A percentile compares a stretch with the other conserved stretches of the same genome.
These are phyloP conservation scores for Blastobotrys chiropterorum DNA, from an alignment of 805 yeast species.

Conservation along the genomic window DNA sequence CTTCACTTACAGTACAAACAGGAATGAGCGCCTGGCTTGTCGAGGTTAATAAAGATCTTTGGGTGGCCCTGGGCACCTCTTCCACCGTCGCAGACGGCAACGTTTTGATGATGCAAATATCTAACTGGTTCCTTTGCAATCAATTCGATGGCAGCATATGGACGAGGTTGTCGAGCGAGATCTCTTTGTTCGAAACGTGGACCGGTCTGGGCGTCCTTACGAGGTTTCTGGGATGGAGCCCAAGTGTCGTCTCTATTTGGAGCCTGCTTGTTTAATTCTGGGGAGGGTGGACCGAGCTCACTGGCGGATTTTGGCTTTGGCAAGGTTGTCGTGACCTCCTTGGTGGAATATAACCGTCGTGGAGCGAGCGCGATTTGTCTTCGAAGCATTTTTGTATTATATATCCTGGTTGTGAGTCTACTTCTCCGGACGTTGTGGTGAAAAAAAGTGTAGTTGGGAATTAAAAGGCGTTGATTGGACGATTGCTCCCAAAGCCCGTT, in stretches of 20 bases:
- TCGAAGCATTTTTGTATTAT: conserved; percentile 4
- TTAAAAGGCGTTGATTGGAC: not conserved
- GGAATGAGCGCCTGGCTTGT: conserved; percentile 61
- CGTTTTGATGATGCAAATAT: conserved; percentile 48
- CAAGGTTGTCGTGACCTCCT: not conserved
- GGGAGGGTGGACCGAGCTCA: not conserved
- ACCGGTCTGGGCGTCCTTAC: conserved; percentile 50
- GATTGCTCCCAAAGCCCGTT: not conserved
- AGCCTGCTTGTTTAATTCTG: conserved; percentile 45
- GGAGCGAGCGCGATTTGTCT: conserved; percentile 1
- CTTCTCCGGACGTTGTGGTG: not conserved
- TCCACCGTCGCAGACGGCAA: conserved; percentile 76
- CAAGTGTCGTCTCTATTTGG: conserved; percentile 69
- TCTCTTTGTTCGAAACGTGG: conserved; percentile 71
- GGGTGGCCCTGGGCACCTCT: conserved; percentile 72
- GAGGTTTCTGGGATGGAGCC: conserved; percentile 62
- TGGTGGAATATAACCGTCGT: conserved; percentile 1
- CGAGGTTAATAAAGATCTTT: conserved; percentile 72
- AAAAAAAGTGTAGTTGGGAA: not conserved
- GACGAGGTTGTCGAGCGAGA: conserved; percentile 62
- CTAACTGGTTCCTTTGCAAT: conserved; percentile 68
- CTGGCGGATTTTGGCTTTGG: not conserved
- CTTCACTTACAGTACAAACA: conserved; percentile 62
- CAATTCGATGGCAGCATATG: conserved; percentile 79
- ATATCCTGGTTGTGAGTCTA: not conserved